Evolutionary conservation across 2,329 filamentous ascomycete genomes (phyloP).

Genomic region (Falciphora oryzae): DNA sequence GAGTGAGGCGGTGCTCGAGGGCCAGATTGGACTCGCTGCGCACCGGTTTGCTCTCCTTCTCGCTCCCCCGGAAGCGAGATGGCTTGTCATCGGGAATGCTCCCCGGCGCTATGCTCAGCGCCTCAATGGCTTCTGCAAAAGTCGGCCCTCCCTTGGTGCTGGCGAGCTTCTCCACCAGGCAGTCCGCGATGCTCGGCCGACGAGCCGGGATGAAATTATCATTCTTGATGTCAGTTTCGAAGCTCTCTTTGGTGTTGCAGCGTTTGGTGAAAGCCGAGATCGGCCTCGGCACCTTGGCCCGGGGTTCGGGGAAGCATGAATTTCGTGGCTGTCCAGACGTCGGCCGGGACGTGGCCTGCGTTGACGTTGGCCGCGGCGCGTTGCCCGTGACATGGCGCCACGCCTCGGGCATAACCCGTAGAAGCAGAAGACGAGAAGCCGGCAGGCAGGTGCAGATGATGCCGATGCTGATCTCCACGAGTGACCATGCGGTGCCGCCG

Average conservation of each 20-base stretch:
- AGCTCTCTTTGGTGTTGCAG: neutral
- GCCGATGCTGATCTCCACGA: slow-evolving; percentile 27
- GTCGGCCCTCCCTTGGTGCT: neutral
- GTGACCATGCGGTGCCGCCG: slow-evolving; percentile 26
- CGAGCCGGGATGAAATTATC: no score
- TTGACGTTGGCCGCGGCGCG: neutral
- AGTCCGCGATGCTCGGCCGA: neutral
- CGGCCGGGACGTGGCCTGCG: neutral
- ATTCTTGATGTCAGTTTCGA: neutral
- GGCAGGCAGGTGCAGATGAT: slow-evolving; percentile 30
- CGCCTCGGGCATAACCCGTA: slow-evolving; percentile 20
- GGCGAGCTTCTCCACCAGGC: neutral
- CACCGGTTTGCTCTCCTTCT: neutral
- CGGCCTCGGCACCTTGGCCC: neutral
- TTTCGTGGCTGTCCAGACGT: neutral
- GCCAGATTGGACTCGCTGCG: neutral
- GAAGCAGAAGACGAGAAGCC: slow-evolving; percentile 21
- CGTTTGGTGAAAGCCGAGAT: neutral
- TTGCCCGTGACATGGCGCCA: no score
- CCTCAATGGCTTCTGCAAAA: neutral
- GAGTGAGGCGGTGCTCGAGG: neutral
- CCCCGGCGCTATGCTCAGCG: neutral
- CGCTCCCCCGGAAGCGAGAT: neutral
- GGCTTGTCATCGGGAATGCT: neutral
- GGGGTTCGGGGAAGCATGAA: no score